Evolutionary conservation across 2,329 filamentous ascomycete species (phyloP), one percentile per base, ranked within the genome.

Genomic region (Zymoseptoria brevis): DNA sequence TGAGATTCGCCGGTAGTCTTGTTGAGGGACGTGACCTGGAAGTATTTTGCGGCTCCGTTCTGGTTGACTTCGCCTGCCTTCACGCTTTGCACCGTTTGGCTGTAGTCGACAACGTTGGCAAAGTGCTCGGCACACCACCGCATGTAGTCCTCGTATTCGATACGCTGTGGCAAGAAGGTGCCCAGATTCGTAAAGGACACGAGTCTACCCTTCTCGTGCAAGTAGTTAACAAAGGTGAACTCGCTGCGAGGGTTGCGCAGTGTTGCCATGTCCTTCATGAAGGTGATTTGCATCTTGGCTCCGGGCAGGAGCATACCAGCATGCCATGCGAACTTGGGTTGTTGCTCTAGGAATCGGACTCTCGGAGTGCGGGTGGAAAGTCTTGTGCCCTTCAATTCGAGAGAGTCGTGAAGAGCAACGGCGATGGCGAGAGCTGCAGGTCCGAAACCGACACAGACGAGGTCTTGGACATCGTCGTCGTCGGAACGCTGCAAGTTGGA

Each of bases 241-340:
- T 91, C 83, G 65, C 89, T 96, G 64, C 88, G 84, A 7, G 93
- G 93, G 72, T 97, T 87, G 59, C 93, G 83, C 66, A 96, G 80
- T 3, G 90, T 94, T 3, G 93, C 93, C 74, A 97, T 83, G 72
- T 97, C 93, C 77, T 97, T 97, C 77, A 97, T 83, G 78, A 96
- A 97, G 8, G 90, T 95, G 67, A 97, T 97, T 73, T 97, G 93
- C 93, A 97, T 97, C 76, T 88, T 91, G 56, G 92, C 89, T 4
- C 91, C 92, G 0, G 91, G 90, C 2, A 97, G 83, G 60, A 96
- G 84, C 93, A 97, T 97, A 60, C 93, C 93, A 0, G 90, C 86
- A 74, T 97, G 93, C 93, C 93, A 97, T 60, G 88, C 85, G 71
- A 97, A 97, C 53, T 81, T 77, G 30, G 79, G 71, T 75, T 97